Evolutionary conservation across 257 asterid genomes (phyloP).

Genomic region (Nicotiana undulata): DNA sequence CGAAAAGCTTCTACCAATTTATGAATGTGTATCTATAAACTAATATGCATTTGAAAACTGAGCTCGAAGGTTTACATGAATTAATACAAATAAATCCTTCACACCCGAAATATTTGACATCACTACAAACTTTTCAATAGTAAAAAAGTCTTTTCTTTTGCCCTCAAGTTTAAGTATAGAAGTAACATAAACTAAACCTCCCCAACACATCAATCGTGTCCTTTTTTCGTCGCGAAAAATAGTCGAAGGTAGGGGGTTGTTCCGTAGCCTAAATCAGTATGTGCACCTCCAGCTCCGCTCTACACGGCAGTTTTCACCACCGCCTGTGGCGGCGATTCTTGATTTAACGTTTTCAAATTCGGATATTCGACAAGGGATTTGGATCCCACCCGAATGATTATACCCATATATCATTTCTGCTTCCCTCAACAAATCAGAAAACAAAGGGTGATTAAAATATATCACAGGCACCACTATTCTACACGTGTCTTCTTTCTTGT

Average conservation of each 20-base stretch:
- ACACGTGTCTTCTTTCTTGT: constrained; percentile 34
- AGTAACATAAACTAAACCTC: not conserved
- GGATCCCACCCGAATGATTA: constrained; percentile 56
- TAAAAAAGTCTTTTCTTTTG: no score
- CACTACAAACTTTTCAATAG: no score
- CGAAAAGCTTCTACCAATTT: no score
- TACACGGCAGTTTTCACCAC: constrained; percentile 24
- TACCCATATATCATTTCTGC: constrained; percentile 58
- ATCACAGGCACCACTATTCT: constrained; percentile 62
- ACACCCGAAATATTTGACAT: no score
- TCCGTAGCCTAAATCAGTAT: not conserved
- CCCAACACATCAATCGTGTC: not conserved
- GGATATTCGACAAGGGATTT: constrained; percentile 55
- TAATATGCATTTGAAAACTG: no score
- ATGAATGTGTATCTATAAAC: no score
- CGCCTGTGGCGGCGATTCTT: constrained; percentile 40
- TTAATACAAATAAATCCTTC: no score
- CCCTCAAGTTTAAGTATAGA: no score
- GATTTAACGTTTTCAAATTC: constrained; percentile 44
- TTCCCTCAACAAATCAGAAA: constrained; percentile 39
- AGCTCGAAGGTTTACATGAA: no score
- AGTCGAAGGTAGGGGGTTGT: not conserved
- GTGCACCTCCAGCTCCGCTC: constrained; percentile 15
- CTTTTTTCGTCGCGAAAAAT: not conserved
- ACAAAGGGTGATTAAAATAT: constrained; percentile 56